These are phyloP conservation scores for Rosellinia necatrix DNA, from an alignment of 2,329 filamentous ascomycete genomes.

Conservation along the genomic window DNA sequence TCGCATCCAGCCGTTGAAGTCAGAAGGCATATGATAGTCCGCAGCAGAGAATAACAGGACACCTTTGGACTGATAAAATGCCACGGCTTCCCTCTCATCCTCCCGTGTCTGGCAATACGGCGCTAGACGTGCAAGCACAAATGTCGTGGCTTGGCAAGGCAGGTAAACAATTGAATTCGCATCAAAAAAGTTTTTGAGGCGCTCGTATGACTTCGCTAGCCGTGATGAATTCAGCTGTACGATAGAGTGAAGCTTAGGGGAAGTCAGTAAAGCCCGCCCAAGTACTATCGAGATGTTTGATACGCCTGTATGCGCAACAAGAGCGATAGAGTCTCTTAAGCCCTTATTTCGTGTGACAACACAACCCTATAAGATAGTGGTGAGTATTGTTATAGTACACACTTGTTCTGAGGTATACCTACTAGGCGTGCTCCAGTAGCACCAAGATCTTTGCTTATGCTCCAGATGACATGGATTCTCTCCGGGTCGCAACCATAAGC, in stretches of 20 bases:
- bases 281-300: conserved; percentile 12
- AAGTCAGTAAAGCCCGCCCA: not conserved
- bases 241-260: not conserved
- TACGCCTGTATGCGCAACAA: conserved; percentile 13
- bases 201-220: conserved; percentile 8
- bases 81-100: conserved; percentile 1
- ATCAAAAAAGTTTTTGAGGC: not conserved
- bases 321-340: conserved; percentile 7
- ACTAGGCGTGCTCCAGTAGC: conserved; percentile 42
- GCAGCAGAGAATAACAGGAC: conserved; percentile 7
- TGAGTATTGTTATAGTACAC: not conserved
- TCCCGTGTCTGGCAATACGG: not conserved
- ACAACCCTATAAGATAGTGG: conserved; percentile 10
- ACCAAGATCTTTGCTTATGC: conserved; percentile 25
- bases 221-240: conserved; percentile 4
- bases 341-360: conserved; percentile 16
- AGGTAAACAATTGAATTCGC: conserved; percentile 1
- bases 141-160: not conserved
- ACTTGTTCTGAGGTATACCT: no score
- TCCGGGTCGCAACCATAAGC: conserved; percentile 2
- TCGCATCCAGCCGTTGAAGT: conserved; percentile 11
- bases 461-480: conserved; percentile 20
- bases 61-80: no score
- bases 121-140: conserved; percentile 9
- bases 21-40: conserved; percentile 10